Evolutionary conservation across 2,329 filamentous ascomycete species (phyloP), one percentile per base, ranked within the genome.

Genomic region (Penicillium sp.): DNA sequence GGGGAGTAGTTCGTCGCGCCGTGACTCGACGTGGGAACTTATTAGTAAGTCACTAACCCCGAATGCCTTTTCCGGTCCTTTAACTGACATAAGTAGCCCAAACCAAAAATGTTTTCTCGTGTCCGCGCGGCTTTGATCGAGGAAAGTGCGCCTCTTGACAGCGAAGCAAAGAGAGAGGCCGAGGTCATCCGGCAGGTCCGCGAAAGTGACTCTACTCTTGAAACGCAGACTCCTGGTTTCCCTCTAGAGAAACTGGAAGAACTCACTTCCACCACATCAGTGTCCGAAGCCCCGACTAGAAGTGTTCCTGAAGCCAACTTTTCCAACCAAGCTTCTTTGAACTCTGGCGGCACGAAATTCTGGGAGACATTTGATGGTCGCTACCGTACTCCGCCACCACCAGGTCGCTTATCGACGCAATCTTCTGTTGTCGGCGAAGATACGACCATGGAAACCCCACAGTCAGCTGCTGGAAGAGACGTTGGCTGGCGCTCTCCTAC

Each of bases 131-230:
- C 91, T 3, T 81, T 99, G 0, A 81, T 90, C 57, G 94, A 99
- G 74, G 94, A 99, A 75, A 83, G 84, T 16, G 85, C 91, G 0
- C 94, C 94, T 0, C 80, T 96, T 9, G 94, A 99, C 65, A 88
- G 88, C 43, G 94, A 99, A 71, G 86, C 91, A 57, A 87, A 89
- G 52, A 87, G 91, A 40, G 94, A 99, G 77, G 91, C 93, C 38
- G 93, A 97, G 73, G 94, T 97, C 5, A 91, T 99, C 61, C 89
- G 91, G 51, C 94, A 97, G 73, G 92, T 97, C 26, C 88, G 91
- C 43, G 94, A 97, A 71, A 93, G 88, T 64, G 92, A 97, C 66
- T 82, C 87, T 61, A 84, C 85, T 49, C 74, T 85, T 14, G 71
- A 57, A 70, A 70, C 64, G 66, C 76, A 55, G 62, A 71, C 73